Conservation (phyloP, 2,329 filamentous ascomycete species). For the Arthrobotrys musiformis region DNA sequence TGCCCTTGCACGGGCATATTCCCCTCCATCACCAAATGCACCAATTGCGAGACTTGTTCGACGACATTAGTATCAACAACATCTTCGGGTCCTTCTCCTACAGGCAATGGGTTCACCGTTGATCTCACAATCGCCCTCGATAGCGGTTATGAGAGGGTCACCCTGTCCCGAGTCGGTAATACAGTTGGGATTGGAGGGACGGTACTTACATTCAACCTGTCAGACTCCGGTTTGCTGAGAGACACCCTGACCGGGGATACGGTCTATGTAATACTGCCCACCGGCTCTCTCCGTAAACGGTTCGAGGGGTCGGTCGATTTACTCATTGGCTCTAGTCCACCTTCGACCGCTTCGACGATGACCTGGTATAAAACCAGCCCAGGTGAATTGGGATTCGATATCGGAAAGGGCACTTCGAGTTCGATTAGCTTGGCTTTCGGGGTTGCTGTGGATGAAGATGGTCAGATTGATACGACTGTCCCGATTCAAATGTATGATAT, state of each 20-base stretch:
- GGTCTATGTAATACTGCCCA: conserved; percentile 37
- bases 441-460: conserved; percentile 14
- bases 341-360: neutral
- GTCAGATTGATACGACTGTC: conserved; percentile 40
- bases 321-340: conserved; percentile 31
- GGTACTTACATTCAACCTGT: conserved; percentile 27
- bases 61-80: conserved; percentile 16
- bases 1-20: conserved; percentile 36
- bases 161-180: conserved; percentile 43
- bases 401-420: conserved; percentile 17
- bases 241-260: conserved; percentile 34
- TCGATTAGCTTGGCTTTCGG: conserved; percentile 41
- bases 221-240: conserved; percentile 11
- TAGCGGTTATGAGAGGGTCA: conserved; percentile 26
- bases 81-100: conserved; percentile 13
- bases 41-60: conserved; percentile 18
- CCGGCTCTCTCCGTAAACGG: conserved; percentile 28
- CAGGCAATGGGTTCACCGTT: conserved; percentile 26
- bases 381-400: conserved; percentile 20
- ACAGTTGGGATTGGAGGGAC: conserved; percentile 43
- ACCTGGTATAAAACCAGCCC: conserved; percentile 13
- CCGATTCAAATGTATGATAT: conserved; percentile 53
- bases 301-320: conserved; percentile 39
- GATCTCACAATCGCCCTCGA: conserved; percentile 31
- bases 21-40: conserved; percentile 4